These are phyloP conservation scores for Angophora floribunda DNA, from an alignment of 345 rosid species.

Conservation along the genomic window DNA sequence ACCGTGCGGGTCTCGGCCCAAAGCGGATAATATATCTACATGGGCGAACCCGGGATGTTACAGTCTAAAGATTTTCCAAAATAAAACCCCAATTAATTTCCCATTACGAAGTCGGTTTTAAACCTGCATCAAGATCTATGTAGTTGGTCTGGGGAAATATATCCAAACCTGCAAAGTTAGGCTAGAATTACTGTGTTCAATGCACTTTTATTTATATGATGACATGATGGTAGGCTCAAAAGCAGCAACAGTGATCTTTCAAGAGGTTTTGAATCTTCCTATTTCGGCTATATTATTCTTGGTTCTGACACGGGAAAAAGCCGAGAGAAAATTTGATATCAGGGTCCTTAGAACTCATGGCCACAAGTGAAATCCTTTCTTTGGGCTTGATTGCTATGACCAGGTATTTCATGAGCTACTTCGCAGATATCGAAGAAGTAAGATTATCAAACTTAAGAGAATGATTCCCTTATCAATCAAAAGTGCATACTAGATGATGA, in stretches of 20 bases:
- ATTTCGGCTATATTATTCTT: not conserved
- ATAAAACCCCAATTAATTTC: not conserved
- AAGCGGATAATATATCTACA: too few relatives aligned
- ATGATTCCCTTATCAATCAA: not conserved
- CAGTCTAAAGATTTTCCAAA: too few relatives aligned
- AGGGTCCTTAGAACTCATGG: not conserved
- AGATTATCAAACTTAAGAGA: not conserved
- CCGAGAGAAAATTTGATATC: not conserved
- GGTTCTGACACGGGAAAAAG: not conserved
- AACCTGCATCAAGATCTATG: rapidly evolving
- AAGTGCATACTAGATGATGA: not conserved
- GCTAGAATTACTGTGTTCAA: not conserved
- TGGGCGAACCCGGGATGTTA: too few relatives aligned
- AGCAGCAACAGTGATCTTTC: not conserved
- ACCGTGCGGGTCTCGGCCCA: too few relatives aligned
- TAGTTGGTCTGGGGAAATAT: too few relatives aligned
- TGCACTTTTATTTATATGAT: not conserved
- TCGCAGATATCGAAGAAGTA: not conserved
- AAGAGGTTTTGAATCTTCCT: not conserved
- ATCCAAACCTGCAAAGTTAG: not conserved
- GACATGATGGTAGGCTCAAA: not conserved
- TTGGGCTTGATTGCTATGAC: not conserved
- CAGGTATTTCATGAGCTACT: not conserved
- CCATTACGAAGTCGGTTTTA: rapidly evolving
- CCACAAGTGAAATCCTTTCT: not conserved